phyloP scores from a whole-genome alignment of 2,329 filamentous ascomycete species.

The Capronia americana region DNA sequence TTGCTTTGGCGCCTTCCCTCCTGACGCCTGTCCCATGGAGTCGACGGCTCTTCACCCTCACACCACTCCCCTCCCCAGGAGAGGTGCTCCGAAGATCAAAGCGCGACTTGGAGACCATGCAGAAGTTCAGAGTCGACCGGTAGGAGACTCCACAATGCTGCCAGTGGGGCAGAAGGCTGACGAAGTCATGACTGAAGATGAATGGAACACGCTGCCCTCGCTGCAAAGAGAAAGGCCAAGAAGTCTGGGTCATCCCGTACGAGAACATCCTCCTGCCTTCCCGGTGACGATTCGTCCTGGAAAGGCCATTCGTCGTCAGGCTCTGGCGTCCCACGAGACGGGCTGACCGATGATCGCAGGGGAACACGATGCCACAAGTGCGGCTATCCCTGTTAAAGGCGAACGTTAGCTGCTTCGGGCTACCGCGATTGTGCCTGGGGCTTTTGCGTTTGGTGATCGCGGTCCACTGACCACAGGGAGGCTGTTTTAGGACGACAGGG shows the following conservation, averaged over 20 bases:
- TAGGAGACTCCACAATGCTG: neutral
- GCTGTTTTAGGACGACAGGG: neutral
- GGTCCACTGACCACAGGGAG: neutral
- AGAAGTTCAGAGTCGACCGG: conserved; percentile 19
- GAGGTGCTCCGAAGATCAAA: neutral
- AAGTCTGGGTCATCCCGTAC: conserved; percentile 53
- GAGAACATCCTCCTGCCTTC: neutral
- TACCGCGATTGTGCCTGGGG: neutral
- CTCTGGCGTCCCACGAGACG: neutral
- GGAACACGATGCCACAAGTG: conserved; percentile 55
- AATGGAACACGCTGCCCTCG: conserved; percentile 52
- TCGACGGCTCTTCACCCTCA: neutral
- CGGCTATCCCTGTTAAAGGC: conserved; percentile 44
- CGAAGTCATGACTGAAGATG: conserved; percentile 45
- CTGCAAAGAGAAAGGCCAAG: conserved; percentile 46
- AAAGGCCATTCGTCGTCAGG: neutral
- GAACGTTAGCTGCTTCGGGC: neutral
- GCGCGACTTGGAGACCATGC: neutral
- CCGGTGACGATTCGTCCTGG: neutral
- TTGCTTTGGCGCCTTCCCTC: neutral
- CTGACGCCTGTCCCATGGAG: neutral
- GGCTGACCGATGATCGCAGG: conserved; percentile 11
- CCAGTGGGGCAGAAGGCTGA: conserved; percentile 20
- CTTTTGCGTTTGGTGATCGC: neutral
- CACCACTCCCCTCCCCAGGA: neutral